Evolutionary conservation across 2,329 filamentous ascomycete species (phyloP).

Genomic region (Monosporascus cannonballus): DNA sequence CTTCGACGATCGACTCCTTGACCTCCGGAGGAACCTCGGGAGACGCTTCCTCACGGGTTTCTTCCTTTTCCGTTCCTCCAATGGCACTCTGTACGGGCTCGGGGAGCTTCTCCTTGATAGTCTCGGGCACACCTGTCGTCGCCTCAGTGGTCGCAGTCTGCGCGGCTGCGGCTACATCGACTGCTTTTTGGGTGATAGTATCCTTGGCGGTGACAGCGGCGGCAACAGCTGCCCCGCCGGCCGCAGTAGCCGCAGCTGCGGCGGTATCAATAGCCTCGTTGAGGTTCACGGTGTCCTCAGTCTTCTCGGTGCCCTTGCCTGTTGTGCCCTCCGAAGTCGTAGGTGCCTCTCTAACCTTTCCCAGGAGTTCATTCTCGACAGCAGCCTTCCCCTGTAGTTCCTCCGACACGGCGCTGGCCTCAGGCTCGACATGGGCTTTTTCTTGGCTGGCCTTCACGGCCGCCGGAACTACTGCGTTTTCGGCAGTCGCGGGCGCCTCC

Average conservation of each 20-base stretch:
- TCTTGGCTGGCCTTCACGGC: slow-evolving; percentile 68
- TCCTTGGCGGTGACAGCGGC: slow-evolving; percentile 34
- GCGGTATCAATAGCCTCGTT: slow-evolving; percentile 36
- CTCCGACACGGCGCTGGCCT: slow-evolving; percentile 58
- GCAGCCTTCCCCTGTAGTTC: slow-evolving; percentile 66
- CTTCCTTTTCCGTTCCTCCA: slow-evolving; percentile 35
- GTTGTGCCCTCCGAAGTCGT: slow-evolving; percentile 51
- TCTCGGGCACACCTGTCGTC: slow-evolving; percentile 45
- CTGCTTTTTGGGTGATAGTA: slow-evolving; percentile 32
- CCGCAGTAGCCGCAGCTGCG: slow-evolving; percentile 36
- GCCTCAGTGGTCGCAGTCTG: slow-evolving; percentile 19
- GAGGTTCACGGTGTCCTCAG: slow-evolving; percentile 36
- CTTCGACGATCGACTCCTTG: slow-evolving; percentile 50
- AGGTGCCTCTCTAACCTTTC: slow-evolving; percentile 56
- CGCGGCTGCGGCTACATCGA: slow-evolving; percentile 29
- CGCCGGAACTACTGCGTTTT: slow-evolving; percentile 37
- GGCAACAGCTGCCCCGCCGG: slow-evolving; percentile 27
- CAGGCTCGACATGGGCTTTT: slow-evolving; percentile 56
- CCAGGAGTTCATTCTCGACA: slow-evolving; percentile 64
- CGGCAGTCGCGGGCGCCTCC: slow-evolving; percentile 35
- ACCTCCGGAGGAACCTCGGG: slow-evolving; percentile 50
- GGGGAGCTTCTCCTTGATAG: slow-evolving; percentile 47
- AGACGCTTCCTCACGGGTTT: slow-evolving; percentile 37
- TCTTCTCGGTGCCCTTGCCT: slow-evolving; percentile 47
- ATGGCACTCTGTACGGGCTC: slow-evolving; percentile 43